Evolutionary conservation across 306 rosid genomes (phyloP).

Genomic region (Citrullus colocynthis): DNA sequence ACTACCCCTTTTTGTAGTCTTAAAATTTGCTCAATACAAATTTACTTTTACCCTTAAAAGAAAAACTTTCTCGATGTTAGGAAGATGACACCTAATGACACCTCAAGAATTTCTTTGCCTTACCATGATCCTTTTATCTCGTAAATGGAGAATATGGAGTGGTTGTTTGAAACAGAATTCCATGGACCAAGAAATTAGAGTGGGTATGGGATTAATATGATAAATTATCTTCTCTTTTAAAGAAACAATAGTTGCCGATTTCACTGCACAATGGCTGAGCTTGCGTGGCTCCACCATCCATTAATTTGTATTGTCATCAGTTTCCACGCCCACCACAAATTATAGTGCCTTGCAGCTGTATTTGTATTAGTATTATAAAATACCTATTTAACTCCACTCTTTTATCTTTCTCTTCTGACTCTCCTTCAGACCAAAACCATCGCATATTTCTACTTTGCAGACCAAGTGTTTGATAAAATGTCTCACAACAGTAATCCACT

Average conservation of each 20-base stretch:
- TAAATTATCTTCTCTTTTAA: not conserved
- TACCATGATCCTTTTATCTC: too few species aligned
- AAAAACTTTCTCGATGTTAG: not conserved
- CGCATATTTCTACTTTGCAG: not conserved
- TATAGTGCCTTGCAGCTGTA: conserved; percentile 17
- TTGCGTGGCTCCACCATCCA: conserved; percentile 19
- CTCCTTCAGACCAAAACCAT: not conserved
- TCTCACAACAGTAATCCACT: not conserved
- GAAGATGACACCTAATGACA: not conserved
- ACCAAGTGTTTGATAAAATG: not conserved
- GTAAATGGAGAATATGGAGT: not conserved
- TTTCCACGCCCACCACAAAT: conserved; percentile 7
- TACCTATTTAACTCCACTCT: not conserved
- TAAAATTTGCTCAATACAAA: not conserved
- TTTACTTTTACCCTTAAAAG: not conserved
- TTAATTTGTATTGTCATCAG: not conserved
- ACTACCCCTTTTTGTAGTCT: not conserved
- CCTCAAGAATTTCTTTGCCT: not conserved
- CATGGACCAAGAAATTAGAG: too few species aligned
- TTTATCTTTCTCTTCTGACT: not conserved
- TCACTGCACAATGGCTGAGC: not conserved
- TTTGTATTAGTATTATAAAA: too few species aligned
- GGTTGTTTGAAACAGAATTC: not conserved
- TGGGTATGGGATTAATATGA: not conserved
- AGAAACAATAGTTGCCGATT: not conserved